Evolutionary conservation across 768 basidiomycete species (phyloP), one percentile per base, ranked within the genome.

Genomic region (Boletales sp.): DNA sequence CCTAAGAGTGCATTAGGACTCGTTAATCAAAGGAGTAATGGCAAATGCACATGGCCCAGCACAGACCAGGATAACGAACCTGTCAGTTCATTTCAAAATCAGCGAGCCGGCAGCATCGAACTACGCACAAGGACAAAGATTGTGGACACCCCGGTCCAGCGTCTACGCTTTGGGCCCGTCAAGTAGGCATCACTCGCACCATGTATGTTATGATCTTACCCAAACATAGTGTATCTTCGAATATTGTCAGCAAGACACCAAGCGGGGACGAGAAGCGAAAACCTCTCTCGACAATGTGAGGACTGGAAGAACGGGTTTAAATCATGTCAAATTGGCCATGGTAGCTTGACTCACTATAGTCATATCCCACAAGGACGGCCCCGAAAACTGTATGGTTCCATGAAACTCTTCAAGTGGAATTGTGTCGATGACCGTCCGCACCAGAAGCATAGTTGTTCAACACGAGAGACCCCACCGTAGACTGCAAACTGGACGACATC

Each of bases 221-320:
- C 49, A 50, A 32, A 50, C n/a, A 19, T 50, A 50, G 21, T 50
- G 32, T 32, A 50, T 17, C 49, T 48, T 15, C 25, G 32, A 4
- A 34, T n/a, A 41, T n/a, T 8, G 39, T 48, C 19, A 48, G 15
- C 18, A 6, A 7, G 10, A 31, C 21, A 48, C 5, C 15, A 17
- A 30, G 36, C 4, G 28, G 30, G 13, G 28, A 17, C 21, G 13
- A 18, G 13, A 46, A 37, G 5, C 12, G 31, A 31, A 37, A 39
- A 46, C 45, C 45, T 46, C 45, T 38, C 33, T 38, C 2, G 36
- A 9, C 19, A 46, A 38, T 25, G 30, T 14, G 28, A 46, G 45
- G 28, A 46, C 45, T 46, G 12, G 13, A 12, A 87, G 55, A 17
- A 46, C n/a, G 10, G 15, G 17, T 46, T 8, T 31, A 28, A 4